Base-by-base conservation (phyloP, 345 rosid species). In the Arabidopsis suecica region DNA sequence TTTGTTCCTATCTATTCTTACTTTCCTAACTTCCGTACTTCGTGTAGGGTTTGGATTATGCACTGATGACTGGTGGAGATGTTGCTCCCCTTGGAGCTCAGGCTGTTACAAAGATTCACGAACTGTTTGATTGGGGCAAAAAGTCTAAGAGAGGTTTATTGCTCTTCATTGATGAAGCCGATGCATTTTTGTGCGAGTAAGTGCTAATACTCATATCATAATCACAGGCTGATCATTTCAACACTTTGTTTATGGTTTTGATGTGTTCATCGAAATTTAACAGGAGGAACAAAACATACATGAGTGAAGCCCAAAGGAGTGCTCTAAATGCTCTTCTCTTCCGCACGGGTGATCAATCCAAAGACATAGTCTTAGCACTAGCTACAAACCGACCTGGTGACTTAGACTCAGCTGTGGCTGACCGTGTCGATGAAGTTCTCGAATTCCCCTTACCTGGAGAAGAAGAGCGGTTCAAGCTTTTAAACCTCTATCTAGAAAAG, bases 51-150 rank as follows among this genome's bases (percentile, higher is more conserved):
- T 84, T 95, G 79, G 99, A 92, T 82, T 95, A 95, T 85, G 99
- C 99, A 54, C 79, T 95, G 88, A 95, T 95, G 99, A 95, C 97
- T 1, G 99, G 97, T 28, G 99, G 99, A 64, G 99, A 95, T 88
- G 97, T 95, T 76, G 97, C 97, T 71, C 99, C 99, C 5, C 83
- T 95, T 75, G 99, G 97, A 75, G 69, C 97, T 55, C 97, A 95
- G 82, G 99, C 99, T 54, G 99, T 92, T 82, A 95, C 99, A 6
- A 95, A 95, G 85, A 95, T 95, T 78, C 97, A 95, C 78, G 93
- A 92, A 82, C 81, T 92, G 67, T 95, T 95, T 67, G 97, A 95
- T 76, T 95, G 99, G 99, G 84, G 91, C 37, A 92, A 92, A 86
- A 95, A 95, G 80, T 92, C 99, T 30, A 83, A 75, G 53, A 86